Conservation (phyloP, 345 rosid species). For the Murraya koenigii region DNA sequence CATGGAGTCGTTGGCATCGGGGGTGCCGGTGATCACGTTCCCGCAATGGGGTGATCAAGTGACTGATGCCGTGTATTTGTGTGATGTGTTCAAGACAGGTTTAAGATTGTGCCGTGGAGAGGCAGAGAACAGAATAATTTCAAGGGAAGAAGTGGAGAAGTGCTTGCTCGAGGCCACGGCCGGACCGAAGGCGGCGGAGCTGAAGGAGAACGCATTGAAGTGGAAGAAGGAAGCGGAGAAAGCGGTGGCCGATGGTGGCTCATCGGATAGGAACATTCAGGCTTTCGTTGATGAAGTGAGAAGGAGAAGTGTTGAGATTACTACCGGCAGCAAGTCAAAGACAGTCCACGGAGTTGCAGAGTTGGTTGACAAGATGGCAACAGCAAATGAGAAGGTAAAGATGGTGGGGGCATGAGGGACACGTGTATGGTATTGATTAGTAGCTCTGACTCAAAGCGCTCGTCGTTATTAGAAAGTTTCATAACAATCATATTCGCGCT, state of each 20-base stretch:
- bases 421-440: neutral
- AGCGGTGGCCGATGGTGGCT: constrained; percentile 76
- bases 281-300: constrained; percentile 65
- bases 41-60: constrained; percentile 95
- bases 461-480: too few species aligned
- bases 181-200: constrained; percentile 52
- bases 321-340: neutral
- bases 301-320: constrained; percentile 12
- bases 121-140: constrained; percentile 48
- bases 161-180: constrained; percentile 50
- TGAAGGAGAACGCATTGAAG: constrained; percentile 55
- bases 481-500: too few species aligned
- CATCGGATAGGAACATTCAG: constrained; percentile 58
- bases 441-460: too few species aligned
- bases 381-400: neutral
- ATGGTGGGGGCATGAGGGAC: neutral
- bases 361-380: constrained; percentile 3
- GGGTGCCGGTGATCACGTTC: constrained; percentile 62
- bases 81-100: constrained; percentile 60
- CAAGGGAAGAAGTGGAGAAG: constrained; percentile 64
- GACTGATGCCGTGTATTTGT: constrained; percentile 64
- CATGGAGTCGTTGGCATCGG: constrained; percentile 65
- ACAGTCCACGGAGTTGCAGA: neutral
- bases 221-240: constrained; percentile 72
- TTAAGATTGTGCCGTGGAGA: constrained; percentile 68